Evolutionary conservation across 495 filamentous ascomycete genomes (phyloP).

Genomic region (Neurospora sublineolata): DNA sequence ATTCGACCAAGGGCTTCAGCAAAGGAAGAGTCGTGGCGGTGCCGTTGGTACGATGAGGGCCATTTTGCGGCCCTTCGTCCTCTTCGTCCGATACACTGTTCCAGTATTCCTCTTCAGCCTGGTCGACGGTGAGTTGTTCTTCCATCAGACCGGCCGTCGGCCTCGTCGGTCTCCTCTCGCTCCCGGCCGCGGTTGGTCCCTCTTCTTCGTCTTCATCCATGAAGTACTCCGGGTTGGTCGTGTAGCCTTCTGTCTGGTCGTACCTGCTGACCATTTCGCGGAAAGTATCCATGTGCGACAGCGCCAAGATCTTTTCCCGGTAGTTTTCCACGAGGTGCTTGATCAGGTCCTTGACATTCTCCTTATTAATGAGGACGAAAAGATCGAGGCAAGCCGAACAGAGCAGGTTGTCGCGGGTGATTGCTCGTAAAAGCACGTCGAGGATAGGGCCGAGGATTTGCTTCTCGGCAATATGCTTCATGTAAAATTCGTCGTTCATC

Average conservation of each 20-base stretch:
- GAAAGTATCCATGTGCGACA: conserved; percentile 84
- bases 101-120: conserved; percentile 88
- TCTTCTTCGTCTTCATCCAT: conserved; percentile 39
- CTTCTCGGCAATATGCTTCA: conserved; percentile 73
- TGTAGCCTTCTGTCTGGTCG: conserved; percentile 68
- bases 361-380: conserved; percentile 81
- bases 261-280: conserved; percentile 61
- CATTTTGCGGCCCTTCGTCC: conserved; percentile 41
- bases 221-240: conserved; percentile 42
- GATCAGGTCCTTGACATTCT: conserved; percentile 72
- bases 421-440: conserved; percentile 76
- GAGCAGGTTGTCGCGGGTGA: conserved; percentile 91
- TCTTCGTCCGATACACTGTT: conserved; percentile 76
- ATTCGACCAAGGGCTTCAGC: conserved; percentile 75
- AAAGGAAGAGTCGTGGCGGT: conserved; percentile 24
- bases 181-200: conserved; percentile 43
- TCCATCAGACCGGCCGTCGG: conserved; percentile 36
- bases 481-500: conserved; percentile 86
- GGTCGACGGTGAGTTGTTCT: conserved; percentile 59
- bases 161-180: conserved; percentile 40
- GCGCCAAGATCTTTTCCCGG: conserved; percentile 63
- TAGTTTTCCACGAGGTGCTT: conserved; percentile 82
- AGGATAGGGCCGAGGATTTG: conserved; percentile 80
- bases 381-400: conserved; percentile 95
- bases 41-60: conserved; percentile 24